Percentiles rank a stretch among this genome's conserved stretches.
Conservation (phyloP, 1,139 yeast species). For the Eremothecium coryli region DNA sequence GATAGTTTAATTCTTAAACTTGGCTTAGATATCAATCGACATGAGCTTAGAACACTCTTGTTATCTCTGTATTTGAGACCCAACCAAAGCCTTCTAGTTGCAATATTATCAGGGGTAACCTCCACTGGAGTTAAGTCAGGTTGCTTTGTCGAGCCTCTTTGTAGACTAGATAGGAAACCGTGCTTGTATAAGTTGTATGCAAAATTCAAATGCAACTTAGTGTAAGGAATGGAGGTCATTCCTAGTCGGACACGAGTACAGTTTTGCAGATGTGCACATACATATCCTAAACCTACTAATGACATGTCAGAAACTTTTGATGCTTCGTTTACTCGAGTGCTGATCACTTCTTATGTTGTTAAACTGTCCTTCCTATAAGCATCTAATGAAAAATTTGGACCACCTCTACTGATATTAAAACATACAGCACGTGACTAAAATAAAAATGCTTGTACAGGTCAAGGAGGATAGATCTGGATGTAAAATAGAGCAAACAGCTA, state of each 20-base stretch:
- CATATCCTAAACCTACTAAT: conserved; percentile 70
- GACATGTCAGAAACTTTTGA: conserved; percentile 48
- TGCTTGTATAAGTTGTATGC: conserved; percentile 80
- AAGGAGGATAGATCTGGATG: no score
- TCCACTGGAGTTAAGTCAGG: conserved; percentile 72
- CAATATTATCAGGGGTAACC: conserved; percentile 78
- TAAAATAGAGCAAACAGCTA: no score
- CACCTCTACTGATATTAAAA: background rate
- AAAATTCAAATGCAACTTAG: conserved; percentile 72
- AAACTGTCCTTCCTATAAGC: background rate
- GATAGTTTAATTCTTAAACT: conserved; percentile 63
- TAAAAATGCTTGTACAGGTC: no score
- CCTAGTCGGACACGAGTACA: conserved; percentile 69
- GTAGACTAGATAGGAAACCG: conserved; percentile 79
- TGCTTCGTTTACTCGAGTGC: background rate
- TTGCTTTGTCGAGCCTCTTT: conserved; percentile 81
- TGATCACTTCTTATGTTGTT: background rate
- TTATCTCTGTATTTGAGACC: conserved; percentile 82
- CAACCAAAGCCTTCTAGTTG: conserved; percentile 85
- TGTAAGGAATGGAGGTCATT: conserved; percentile 74
- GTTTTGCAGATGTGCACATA: conserved; percentile 85
- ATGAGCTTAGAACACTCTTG: conserved; percentile 62
- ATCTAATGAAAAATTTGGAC: background rate
- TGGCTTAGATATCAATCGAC: conserved; percentile 76
- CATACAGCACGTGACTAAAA: no score